Conservation (phyloP, 306 rosid species). For the Hippophae tibetana region DNA sequence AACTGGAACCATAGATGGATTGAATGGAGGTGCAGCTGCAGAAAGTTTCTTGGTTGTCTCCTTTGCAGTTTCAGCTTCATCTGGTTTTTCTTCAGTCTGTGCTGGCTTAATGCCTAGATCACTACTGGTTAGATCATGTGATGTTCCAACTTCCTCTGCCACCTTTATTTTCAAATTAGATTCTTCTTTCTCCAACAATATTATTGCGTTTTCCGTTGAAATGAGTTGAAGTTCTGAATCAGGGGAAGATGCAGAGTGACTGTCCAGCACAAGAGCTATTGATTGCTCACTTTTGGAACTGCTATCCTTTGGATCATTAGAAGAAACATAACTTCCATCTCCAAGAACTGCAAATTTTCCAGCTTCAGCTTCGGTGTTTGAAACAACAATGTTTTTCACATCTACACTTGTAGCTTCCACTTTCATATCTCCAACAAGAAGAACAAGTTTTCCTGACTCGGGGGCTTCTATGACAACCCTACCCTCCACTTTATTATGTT, state of each 20-base stretch:
- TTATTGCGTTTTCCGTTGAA: conserved; percentile 27
- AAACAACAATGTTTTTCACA: conserved; percentile 16
- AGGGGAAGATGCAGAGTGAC: conserved; percentile 19
- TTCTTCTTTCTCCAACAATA: conserved; percentile 21
- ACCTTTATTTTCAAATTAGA: conserved; percentile 18
- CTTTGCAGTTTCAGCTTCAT: conserved; percentile 61
- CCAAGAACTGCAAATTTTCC: conserved; percentile 16
- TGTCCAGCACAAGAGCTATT: conserved; percentile 23
- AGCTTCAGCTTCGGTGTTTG: conserved; percentile 32
- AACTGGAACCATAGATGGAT: conserved; percentile 71
- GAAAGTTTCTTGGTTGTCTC: conserved; percentile 90
- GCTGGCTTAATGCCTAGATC: conserved; percentile 21
- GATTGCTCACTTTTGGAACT: conserved; percentile 23
- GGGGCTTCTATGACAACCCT: conserved; percentile 18
- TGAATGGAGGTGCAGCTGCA: conserved; percentile 94
- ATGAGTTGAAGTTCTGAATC: conserved; percentile 17
- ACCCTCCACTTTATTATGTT: conserved; percentile 19
- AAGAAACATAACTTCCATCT: conserved; percentile 33
- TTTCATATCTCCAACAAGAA: conserved; percentile 23
- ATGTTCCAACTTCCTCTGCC: conserved; percentile 32
- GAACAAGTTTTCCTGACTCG: conserved; percentile 24
- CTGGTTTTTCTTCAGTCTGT: conserved; percentile 51
- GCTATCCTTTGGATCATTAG: conserved; percentile 7
- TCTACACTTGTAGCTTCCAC: conserved; percentile 27
- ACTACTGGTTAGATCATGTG: conserved; percentile 21